phyloP scores from a whole-genome alignment of 2,329 filamentous ascomycete genomes.

The Metarhizium rileyi region DNA sequence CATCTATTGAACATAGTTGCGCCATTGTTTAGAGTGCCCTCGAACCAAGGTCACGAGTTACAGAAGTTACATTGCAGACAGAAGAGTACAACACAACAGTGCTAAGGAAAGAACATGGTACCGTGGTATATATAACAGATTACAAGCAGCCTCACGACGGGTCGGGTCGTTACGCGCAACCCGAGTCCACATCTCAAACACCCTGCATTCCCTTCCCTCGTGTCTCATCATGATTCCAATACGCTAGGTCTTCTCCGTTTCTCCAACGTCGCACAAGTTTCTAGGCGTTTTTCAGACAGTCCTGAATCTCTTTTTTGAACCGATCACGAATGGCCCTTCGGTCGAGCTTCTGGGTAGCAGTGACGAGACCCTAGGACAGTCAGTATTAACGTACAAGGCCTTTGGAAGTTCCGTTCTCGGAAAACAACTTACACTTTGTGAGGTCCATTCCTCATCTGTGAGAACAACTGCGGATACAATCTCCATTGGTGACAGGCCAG shows the following conservation, averaged over 20 bases:
- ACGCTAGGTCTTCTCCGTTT: background rate
- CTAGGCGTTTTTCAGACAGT: conserved; percentile 22
- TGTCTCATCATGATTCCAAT: background rate
- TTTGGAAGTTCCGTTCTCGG: background rate
- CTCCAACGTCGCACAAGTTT: background rate
- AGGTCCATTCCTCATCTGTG: conserved; percentile 81
- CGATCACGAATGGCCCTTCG: conserved; percentile 39
- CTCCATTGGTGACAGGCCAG: conserved; percentile 61
- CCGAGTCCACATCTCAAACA: background rate
- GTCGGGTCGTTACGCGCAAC: background rate
- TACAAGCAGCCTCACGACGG: background rate
- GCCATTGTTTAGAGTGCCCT: background rate
- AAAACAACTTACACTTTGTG: conserved; percentile 58
- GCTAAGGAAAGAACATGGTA: background rate
- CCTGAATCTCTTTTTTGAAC: conserved; percentile 43
- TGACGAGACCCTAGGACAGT: conserved; percentile 42
- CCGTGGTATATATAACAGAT: conserved; percentile 1
- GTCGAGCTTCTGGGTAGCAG: conserved; percentile 53
- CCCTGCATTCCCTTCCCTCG: background rate
- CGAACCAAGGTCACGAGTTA: conserved; percentile 4
- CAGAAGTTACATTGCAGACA: conserved; percentile 4
- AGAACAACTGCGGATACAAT: conserved; percentile 67
- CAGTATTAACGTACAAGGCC: conserved; percentile 11
- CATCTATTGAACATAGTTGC: background rate
- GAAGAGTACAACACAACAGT: background rate